Percentiles rank a stretch among this genome's conserved stretches.
These are phyloP conservation scores for Fusarium gaditjirri DNA, from an alignment of 2,329 filamentous ascomycete genomes.

Conservation along the genomic window DNA sequence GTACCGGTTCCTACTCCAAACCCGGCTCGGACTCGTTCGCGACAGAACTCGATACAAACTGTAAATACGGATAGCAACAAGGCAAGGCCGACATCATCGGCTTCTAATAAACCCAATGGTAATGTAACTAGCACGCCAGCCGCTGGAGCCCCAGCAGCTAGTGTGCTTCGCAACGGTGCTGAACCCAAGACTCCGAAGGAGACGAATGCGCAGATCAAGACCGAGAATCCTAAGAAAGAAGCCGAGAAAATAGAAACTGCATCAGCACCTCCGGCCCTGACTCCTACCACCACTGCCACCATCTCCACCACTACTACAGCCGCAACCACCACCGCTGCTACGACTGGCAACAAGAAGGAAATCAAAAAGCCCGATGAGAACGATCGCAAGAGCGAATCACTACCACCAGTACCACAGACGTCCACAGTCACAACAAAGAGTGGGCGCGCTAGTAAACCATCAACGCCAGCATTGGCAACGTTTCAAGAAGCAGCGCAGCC, in stretches of 20 bases:
- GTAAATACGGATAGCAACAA: slow-evolving; percentile 63
- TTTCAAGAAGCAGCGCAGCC: slow-evolving; percentile 68
- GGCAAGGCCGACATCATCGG: slow-evolving; percentile 67
- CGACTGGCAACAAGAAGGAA: slow-evolving; percentile 56
- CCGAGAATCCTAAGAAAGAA: slow-evolving; percentile 50
- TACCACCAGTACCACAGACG: slow-evolving; percentile 52
- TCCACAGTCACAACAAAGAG: slow-evolving; percentile 70
- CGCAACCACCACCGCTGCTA: neutral
- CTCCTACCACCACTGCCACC: slow-evolving; percentile 20
- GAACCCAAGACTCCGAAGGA: slow-evolving; percentile 66
- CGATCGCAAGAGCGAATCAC: slow-evolving; percentile 58
- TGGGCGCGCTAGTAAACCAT: slow-evolving; percentile 73
- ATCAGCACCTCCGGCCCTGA: slow-evolving; percentile 44
- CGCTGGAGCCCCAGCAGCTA: slow-evolving; percentile 45
- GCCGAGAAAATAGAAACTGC: slow-evolving; percentile 44
- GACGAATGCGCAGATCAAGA: slow-evolving; percentile 48
- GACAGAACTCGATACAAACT: slow-evolving; percentile 78
- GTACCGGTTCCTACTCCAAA: slow-evolving; percentile 66
- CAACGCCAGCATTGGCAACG: slow-evolving; percentile 68
- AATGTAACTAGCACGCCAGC: slow-evolving; percentile 54
- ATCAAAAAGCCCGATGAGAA: slow-evolving; percentile 52
- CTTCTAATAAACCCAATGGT: slow-evolving; percentile 70
- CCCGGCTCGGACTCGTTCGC: slow-evolving; percentile 75
- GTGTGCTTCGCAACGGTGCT: slow-evolving; percentile 44
- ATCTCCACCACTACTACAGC: slow-evolving; percentile 35